Evolutionary conservation across 108 stramenopile genomes (phyloP).

Genomic region (Skeletonema marinoi): DNA sequence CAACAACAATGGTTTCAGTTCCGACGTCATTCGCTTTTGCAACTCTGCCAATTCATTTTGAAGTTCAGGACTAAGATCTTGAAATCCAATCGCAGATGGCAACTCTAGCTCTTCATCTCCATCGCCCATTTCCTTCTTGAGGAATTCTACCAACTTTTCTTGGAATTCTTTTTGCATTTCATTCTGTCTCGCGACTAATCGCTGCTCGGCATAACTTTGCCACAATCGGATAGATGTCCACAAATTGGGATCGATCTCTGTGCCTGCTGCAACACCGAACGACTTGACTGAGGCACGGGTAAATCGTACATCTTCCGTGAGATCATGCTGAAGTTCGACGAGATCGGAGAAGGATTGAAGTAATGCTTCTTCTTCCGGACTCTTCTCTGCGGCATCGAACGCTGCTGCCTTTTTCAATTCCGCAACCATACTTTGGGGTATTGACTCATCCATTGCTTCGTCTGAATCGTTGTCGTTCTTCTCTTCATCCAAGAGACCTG

Average conservation of each 20-base stretch:
- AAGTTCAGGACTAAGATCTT: slow-evolving; percentile 71
- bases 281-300: slow-evolving; percentile 64
- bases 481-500: slow-evolving; percentile 24
- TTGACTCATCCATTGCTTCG: slow-evolving; percentile 24
- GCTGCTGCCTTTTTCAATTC: slow-evolving; percentile 23
- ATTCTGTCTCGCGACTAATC: slow-evolving; percentile 75
- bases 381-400: slow-evolving; percentile 10
- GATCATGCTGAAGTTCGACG: slow-evolving; percentile 75
- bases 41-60: slow-evolving; percentile 75
- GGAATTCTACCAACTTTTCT: slow-evolving; percentile 69
- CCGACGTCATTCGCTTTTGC: slow-evolving; percentile 78
- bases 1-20: slow-evolving; percentile 70
- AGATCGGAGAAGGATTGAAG: slow-evolving; percentile 52
- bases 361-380: slow-evolving; percentile 57
- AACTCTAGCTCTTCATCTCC: slow-evolving; percentile 56
- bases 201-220: slow-evolving; percentile 82
- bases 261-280: slow-evolving; percentile 64
- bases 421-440: slow-evolving; percentile 16
- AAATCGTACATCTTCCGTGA: slow-evolving; percentile 87
- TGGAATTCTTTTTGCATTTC: slow-evolving; percentile 87
- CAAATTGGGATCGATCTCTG: slow-evolving; percentile 62
- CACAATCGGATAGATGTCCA: slow-evolving; percentile 86
- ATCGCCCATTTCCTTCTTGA: slow-evolving; percentile 73
- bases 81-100: slow-evolving; percentile 80
- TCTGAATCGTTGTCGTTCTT: slow-evolving; percentile 23